These are phyloP conservation scores for Phalaenopsis equestris DNA, from an alignment of 106 monocot genomes.

Conservation along the genomic window DNA sequence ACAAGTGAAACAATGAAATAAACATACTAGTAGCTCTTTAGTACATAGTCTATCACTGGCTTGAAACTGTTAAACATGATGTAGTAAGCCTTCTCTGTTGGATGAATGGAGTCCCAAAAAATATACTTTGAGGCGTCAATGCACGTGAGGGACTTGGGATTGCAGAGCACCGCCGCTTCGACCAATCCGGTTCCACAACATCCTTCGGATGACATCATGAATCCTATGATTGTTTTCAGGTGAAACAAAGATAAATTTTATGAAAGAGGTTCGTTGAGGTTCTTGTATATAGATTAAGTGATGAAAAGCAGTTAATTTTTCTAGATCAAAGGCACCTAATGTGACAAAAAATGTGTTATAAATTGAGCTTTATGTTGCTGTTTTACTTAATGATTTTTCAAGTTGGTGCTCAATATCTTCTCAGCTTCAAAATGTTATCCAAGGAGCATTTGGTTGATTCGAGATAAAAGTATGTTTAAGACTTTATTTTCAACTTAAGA, in stretches of 20 bases:
- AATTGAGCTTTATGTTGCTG: no score
- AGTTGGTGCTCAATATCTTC: no score
- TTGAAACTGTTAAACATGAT: conserved; percentile 22
- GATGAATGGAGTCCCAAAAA: conserved; percentile 67
- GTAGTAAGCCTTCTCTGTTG: conserved; percentile 42
- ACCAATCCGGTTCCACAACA: conserved; percentile 68
- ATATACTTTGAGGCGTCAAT: conserved; percentile 48
- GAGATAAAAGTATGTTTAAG: no score
- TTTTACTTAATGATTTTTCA: no score
- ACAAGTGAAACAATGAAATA: no score
- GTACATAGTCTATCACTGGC: conserved; percentile 17
- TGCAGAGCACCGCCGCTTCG: conserved; percentile 49
- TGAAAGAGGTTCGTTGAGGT: neutral
- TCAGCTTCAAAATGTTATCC: no score
- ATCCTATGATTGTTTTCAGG: conserved; percentile 18
- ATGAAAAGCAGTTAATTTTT: neutral
- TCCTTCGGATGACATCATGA: conserved; percentile 29
- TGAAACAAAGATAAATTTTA: neutral
- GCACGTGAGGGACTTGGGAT: conserved; percentile 34
- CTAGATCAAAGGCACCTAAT: no score
- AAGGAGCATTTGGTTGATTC: no score
- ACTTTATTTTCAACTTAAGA: no score
- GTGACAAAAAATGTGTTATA: no score
- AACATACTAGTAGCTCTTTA: conserved; percentile 6
- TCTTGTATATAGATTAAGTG: neutral